A percentile compares a stretch with the other conserved stretches of the same genome.
Conservation (phyloP, 805 yeast species). For the Schwanniomyces sp. region DNA sequence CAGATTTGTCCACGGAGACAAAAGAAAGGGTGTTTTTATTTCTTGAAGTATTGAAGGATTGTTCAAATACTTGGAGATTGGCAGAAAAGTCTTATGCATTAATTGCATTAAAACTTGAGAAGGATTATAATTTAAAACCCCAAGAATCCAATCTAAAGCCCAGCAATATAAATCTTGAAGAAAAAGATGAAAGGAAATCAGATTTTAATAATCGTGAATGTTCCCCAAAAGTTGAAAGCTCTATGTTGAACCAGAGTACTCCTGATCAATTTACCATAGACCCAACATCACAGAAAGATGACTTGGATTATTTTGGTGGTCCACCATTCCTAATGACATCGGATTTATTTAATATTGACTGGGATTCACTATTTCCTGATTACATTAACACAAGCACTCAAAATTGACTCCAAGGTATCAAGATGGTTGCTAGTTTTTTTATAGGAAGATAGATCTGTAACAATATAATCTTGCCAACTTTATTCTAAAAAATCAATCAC, state of each 20-base stretch:
- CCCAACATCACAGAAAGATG: not conserved
- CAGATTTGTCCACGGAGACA: not conserved
- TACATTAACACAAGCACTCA: not conserved
- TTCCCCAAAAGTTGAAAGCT: not conserved
- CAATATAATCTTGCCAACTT: too few species aligned
- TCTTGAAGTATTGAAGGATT: not conserved
- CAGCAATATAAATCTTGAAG: not conserved
- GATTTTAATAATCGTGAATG: not conserved
- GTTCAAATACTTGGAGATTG: not conserved
- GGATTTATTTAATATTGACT: not conserved
- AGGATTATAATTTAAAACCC: not conserved
- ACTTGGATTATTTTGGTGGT: not conserved
- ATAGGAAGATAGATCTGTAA: too few species aligned
- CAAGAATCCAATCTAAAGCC: not conserved
- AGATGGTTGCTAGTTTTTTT: not conserved
- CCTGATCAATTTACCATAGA: not conserved
- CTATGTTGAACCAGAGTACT: not conserved
- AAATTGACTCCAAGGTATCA: not conserved
- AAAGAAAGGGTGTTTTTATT: not conserved
- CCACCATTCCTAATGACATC: conserved; percentile 1
- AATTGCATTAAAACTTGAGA: not conserved
- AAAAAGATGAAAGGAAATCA: not conserved
- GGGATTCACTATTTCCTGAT: conserved; percentile 1
- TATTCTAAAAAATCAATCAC: too few species aligned
- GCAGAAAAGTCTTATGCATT: not conserved